These are phyloP conservation scores for Phytopythium kandeliae DNA, from an alignment of 352 stramenopile species.

Conservation along the genomic window DNA sequence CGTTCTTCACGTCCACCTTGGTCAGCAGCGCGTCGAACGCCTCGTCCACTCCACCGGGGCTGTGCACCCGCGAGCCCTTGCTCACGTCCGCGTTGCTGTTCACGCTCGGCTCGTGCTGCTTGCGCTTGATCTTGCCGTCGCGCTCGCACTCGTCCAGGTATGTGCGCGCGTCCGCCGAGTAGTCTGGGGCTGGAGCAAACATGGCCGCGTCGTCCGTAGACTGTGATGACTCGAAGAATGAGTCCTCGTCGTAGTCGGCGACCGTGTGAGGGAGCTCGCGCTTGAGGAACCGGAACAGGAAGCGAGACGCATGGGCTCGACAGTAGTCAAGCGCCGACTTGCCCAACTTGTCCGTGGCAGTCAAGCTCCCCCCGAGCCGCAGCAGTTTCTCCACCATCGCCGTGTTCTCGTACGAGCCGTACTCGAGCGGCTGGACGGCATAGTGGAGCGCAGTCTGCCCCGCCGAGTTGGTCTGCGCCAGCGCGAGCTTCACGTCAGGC, in stretches of 20 bases:
- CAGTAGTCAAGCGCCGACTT: conserved; percentile 52
- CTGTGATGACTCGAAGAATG: conserved; percentile 16
- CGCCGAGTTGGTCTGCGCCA: conserved; percentile 30
- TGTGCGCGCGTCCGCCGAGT: conserved; percentile 33
- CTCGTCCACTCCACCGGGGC: conserved; percentile 17
- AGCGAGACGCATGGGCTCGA: conserved; percentile 37
- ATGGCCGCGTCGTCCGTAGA: conserved; percentile 11
- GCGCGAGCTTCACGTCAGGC: conserved; percentile 30
- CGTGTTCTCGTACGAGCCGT: conserved; percentile 66
- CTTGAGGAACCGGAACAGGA: conserved; percentile 49
- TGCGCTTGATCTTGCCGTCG: conserved; percentile 50
- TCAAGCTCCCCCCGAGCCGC: conserved; percentile 27
- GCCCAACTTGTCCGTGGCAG: conserved; percentile 28
- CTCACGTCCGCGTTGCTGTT: conserved; percentile 59
- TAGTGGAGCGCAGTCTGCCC: conserved; percentile 53
- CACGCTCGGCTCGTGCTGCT: conserved; percentile 31
- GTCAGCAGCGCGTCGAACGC: conserved; percentile 52
- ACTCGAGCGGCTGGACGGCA: conserved; percentile 47
- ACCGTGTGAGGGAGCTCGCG: conserved; percentile 24
- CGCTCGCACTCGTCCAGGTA: conserved; percentile 50
- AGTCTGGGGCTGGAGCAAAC: conserved; percentile 30
- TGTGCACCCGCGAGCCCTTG: conserved; percentile 35
- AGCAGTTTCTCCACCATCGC: conserved; percentile 43
- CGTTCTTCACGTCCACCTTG: conserved; percentile 74
- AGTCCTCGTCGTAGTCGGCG: conserved; percentile 14